phyloP scores from a whole-genome alignment of 1,284 basidiomycete genomes.

The Marasmius sp. region DNA sequence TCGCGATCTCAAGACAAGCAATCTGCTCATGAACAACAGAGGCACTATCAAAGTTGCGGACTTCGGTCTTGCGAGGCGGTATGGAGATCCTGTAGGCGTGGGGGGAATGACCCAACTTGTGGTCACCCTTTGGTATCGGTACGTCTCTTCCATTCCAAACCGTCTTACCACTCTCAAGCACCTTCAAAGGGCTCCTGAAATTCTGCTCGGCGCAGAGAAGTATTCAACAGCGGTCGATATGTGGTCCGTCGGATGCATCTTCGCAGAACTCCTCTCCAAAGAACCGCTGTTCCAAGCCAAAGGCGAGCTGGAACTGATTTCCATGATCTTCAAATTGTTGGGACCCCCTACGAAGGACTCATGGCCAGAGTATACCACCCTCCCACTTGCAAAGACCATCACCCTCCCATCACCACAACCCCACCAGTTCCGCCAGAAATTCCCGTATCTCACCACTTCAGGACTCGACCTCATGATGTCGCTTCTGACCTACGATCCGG shows the following conservation, averaged over 20 bases:
- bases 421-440: slow-evolving; percentile 71
- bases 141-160: slow-evolving; percentile 29
- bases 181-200: slow-evolving; percentile 82
- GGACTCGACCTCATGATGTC: slow-evolving; percentile 86
- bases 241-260: slow-evolving; percentile 99
- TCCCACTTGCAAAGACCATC: slow-evolving; percentile 82
- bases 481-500: slow-evolving; percentile 89
- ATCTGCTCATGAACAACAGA: slow-evolving; percentile 97
- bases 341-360: slow-evolving; percentile 83
- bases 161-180: slow-evolving; percentile 2
- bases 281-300: slow-evolving; percentile 97
- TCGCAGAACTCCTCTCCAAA: slow-evolving; percentile 92
- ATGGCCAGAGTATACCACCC: slow-evolving; percentile 83
- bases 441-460: slow-evolving; percentile 79
- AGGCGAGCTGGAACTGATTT: slow-evolving; percentile 90
- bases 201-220: slow-evolving; percentile 87
- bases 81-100: slow-evolving; percentile 90
- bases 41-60: slow-evolving; percentile 98
- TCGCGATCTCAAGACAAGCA: slow-evolving; percentile 96
- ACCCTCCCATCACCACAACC: slow-evolving; percentile 78
- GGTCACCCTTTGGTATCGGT: slow-evolving; percentile 99
- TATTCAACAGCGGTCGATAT: slow-evolving; percentile 97
- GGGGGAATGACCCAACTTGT: slow-evolving; percentile 97
- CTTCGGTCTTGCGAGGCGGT: slow-evolving; percentile 94
- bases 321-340: slow-evolving; percentile 91